phyloP scores from a whole-genome alignment of 345 rosid species.

The Melaleuca quinquenervia region DNA sequence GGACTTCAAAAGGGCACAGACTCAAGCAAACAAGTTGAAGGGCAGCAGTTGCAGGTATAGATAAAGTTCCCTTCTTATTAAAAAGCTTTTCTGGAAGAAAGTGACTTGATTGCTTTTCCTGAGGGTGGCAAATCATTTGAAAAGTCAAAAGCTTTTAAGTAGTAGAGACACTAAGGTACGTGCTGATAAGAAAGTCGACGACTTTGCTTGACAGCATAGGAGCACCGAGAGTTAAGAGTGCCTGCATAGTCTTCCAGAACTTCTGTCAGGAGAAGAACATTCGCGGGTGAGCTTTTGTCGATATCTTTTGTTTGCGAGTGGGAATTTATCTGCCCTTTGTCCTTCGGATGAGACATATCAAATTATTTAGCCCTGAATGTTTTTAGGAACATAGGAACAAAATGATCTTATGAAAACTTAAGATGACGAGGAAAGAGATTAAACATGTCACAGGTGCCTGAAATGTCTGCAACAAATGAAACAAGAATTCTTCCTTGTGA shows the following conservation, averaged over 20 bases:
- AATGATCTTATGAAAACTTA: background rate
- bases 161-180: background rate
- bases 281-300: conserved; percentile 40
- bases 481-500: conserved; percentile 60
- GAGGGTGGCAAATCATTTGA: background rate
- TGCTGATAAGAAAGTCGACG: background rate
- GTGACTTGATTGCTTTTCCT: background rate
- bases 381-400: background rate
- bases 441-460: conserved; percentile 42
- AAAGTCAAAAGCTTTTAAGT: background rate
- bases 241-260: conserved; percentile 61
- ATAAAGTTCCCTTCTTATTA: background rate
- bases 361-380: background rate
- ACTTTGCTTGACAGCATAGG: conserved; percentile 59
- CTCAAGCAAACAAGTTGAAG: conserved; percentile 84
- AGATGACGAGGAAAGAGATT: background rate
- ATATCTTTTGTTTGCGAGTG: background rate
- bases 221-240: conserved; percentile 71
- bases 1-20: conserved; percentile 76
- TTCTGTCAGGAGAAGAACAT: conserved; percentile 62
- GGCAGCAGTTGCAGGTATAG: conserved; percentile 92
- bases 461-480: conserved; percentile 75
- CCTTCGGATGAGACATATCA: background rate
- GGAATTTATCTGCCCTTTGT: background rate
- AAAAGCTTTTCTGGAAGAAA: background rate